Evolutionary conservation across 2,329 filamentous ascomycete genomes (phyloP).

Genomic region (Neopestalotiopsis sp.): DNA sequence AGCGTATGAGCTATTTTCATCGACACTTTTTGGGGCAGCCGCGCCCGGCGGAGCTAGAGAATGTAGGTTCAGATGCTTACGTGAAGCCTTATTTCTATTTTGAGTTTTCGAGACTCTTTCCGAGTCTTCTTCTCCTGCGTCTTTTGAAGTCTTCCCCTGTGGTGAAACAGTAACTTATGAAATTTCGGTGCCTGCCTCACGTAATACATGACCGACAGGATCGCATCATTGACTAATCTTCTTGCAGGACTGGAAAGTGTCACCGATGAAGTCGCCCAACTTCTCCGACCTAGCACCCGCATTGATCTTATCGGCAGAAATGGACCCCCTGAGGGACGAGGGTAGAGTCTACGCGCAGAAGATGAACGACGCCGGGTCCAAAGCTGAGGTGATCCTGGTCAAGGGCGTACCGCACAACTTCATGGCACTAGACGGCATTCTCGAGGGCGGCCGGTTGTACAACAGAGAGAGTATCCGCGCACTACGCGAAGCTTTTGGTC

Average conservation of each 20-base stretch:
- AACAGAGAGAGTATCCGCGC: conserved; percentile 12
- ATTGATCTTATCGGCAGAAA: conserved; percentile 11
- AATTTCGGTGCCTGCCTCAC: not conserved
- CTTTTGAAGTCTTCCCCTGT: not conserved
- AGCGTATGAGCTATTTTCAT: conserved; percentile 11
- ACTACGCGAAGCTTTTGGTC: not conserved
- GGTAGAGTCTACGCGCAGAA: conserved; percentile 8
- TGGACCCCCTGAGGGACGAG: conserved; percentile 12
- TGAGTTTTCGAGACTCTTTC: not conserved
- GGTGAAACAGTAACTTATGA: too few relatives aligned
- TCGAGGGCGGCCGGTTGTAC: conserved; percentile 4
- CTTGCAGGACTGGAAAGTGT: conserved; percentile 8
- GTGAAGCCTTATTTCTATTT: not conserved
- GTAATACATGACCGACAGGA: not conserved
- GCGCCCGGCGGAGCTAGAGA: conserved; percentile 6
- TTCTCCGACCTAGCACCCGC: conserved; percentile 6
- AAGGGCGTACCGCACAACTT: conserved; percentile 14
- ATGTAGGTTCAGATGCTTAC: not conserved
- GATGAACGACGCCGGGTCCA: conserved; percentile 15
- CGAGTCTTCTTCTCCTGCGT: not conserved
- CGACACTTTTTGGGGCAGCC: conserved; percentile 6
- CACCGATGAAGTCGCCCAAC: conserved; percentile 5
- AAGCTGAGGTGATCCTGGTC: conserved; percentile 12
- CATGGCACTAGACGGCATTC: conserved; percentile 9
- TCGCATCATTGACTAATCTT: not conserved